Conservation (phyloP, 768 basidiomycete species). For the Suillus paluster region DNA sequence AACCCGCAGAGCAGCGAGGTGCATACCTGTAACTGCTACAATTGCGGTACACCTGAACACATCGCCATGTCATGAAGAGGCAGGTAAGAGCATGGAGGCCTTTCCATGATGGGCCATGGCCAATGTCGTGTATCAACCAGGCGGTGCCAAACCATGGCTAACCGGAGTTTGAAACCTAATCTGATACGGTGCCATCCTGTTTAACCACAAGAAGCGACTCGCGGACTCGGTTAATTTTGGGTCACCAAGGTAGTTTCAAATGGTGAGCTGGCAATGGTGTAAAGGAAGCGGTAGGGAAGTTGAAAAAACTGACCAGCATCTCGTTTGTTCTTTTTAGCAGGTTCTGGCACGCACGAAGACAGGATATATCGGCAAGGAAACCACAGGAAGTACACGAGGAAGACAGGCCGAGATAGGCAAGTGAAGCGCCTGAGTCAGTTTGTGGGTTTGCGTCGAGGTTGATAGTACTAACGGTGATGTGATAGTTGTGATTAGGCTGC, state of each 20-base stretch:
- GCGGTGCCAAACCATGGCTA: background rate
- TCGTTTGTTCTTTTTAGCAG: background rate
- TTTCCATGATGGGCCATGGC: too few species aligned
- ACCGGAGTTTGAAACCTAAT: background rate
- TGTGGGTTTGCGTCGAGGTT: background rate
- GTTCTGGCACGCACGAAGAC: background rate
- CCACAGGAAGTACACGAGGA: background rate
- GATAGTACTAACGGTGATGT: background rate
- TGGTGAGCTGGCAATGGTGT: background rate
- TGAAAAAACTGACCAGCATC: background rate
- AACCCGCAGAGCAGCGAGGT: background rate
- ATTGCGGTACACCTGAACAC: background rate
- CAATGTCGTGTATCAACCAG: too few species aligned
- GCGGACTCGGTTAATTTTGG: background rate
- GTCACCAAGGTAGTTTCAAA: background rate
- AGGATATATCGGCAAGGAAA: constrained; percentile 3
- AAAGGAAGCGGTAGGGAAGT: background rate
- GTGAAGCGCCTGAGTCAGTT: background rate
- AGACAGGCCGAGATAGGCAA: constrained; percentile 5
- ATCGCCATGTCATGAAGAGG: background rate
- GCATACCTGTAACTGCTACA: background rate
- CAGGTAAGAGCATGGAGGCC: background rate
- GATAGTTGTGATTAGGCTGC: background rate
- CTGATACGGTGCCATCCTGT: too few species aligned
- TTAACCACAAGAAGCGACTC: too few species aligned